These are phyloP conservation scores for Globisporangium cederbergense DNA, from an alignment of 352 stramenopile species.

Conservation along the genomic window DNA sequence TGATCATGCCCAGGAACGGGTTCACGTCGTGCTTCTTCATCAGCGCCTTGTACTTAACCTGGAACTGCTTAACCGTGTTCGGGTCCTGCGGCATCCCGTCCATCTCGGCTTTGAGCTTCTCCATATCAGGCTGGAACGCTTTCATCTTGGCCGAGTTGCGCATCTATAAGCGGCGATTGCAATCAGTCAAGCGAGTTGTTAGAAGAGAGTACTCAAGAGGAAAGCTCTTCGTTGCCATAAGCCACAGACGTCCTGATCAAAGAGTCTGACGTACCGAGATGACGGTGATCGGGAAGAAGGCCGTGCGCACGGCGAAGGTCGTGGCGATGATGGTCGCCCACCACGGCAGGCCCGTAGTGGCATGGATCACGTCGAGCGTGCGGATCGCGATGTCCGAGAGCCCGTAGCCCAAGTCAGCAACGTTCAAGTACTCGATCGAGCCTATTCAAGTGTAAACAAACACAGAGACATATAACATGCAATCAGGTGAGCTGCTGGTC, in stretches of 20 bases:
- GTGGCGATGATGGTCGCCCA: conserved; percentile 85
- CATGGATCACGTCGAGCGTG: conserved; percentile 70
- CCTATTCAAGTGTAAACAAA: conserved; percentile 17
- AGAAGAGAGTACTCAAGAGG: neutral
- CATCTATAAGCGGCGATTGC: conserved; percentile 32
- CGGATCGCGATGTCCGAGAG: conserved; percentile 75
- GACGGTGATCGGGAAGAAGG: conserved; percentile 75
- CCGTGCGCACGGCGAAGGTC: conserved; percentile 69
- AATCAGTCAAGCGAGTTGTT: neutral
- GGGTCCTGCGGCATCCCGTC: conserved; percentile 42
- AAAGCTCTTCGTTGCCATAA: neutral
- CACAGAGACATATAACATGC: neutral
- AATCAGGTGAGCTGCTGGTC: conserved; percentile 3
- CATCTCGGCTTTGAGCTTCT: conserved; percentile 76
- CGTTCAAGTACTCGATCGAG: conserved; percentile 45
- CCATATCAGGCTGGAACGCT: conserved; percentile 76
- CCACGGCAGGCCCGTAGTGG: conserved; percentile 81
- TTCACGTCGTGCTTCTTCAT: conserved; percentile 85
- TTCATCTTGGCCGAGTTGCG: conserved; percentile 86
- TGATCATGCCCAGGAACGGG: conserved; percentile 69
- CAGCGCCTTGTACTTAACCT: conserved; percentile 69
- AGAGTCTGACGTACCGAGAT: conserved; percentile 47
- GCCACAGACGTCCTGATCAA: neutral
- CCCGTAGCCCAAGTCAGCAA: conserved; percentile 65
- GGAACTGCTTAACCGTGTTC: conserved; percentile 57